Evolutionary conservation across 495 filamentous ascomycete species (phyloP).

Genomic region (Penicillium robsamsonii): DNA sequence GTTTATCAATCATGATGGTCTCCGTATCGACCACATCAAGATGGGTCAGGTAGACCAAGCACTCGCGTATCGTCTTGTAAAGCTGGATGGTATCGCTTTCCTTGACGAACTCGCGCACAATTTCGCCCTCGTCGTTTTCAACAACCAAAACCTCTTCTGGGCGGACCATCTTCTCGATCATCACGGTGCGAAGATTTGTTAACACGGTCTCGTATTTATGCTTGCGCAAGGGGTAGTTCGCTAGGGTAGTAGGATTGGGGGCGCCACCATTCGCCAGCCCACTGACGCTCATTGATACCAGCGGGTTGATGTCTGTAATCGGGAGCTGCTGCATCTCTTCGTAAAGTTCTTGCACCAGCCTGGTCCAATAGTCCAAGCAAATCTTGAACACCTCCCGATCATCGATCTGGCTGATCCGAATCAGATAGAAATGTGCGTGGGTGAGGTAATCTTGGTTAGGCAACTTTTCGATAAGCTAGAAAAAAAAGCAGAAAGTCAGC

Average conservation of each 20-base stretch:
- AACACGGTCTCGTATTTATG: conserved; percentile 95
- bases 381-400: conserved; percentile 99
- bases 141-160: conserved; percentile 99
- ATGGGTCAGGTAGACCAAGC: conserved; percentile 95
- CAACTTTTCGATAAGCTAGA: conserved; percentile 87
- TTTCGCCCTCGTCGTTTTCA: conserved; percentile 98
- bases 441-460: conserved; percentile 91
- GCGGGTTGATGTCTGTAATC: conserved; percentile 84
- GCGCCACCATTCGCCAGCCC: conserved; percentile 75
- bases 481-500: conserved; percentile 9
- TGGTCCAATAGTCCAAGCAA: conserved; percentile 98
- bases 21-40: conserved; percentile 97
- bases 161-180: conserved; percentile 99
- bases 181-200: conserved; percentile 89
- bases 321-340: conserved; percentile 97
- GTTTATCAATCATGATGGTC: conserved; percentile 98
- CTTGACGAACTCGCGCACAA: conserved; percentile 98
- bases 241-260: conserved; percentile 74
- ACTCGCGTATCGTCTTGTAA: conserved; percentile 98
- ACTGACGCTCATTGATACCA: conserved; percentile 73
- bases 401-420: conserved; percentile 96
- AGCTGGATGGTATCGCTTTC: conserved; percentile 98
- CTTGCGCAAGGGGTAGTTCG: conserved; percentile 88
- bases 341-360: conserved; percentile 95
- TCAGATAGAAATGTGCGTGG: conserved; percentile 96